Evolutionary conservation across 2,329 filamentous ascomycete species (phyloP).

Genomic region (Podosphaera fusca): DNA sequence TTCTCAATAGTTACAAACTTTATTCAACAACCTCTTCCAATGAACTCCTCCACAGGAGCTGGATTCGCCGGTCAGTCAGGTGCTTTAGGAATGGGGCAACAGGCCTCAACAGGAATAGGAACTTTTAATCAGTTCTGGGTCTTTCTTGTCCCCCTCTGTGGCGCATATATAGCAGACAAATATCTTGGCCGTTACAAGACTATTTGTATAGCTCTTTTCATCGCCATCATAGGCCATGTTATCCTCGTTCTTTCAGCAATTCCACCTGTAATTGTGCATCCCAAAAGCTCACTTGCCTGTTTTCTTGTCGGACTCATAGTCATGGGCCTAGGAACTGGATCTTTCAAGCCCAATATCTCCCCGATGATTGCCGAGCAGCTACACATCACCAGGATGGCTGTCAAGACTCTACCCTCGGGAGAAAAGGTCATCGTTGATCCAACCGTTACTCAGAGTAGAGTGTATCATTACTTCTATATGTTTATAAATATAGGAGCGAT

Average conservation of each 20-base stretch:
- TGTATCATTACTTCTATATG: conserved; percentile 50
- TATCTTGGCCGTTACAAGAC: conserved; percentile 44
- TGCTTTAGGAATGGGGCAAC: conserved; percentile 23
- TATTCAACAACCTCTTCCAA: conserved; percentile 25
- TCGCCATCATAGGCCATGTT: conserved; percentile 39
- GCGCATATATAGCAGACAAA: conserved; percentile 37
- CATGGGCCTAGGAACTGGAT: conserved; percentile 43
- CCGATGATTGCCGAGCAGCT: conserved; percentile 40
- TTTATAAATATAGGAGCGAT: conserved; percentile 43
- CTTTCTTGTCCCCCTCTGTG: conserved; percentile 25
- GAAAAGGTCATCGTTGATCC: conserved; percentile 38
- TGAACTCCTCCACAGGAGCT: conserved; percentile 21
- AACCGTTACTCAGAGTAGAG: conserved; percentile 30
- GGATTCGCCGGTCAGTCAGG: conserved; percentile 19
- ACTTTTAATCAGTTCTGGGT: conserved; percentile 28
- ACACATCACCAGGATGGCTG: conserved; percentile 24
- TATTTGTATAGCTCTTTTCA: conserved; percentile 21
- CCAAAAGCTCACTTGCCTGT: conserved; percentile 29
- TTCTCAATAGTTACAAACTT: conserved; percentile 23
- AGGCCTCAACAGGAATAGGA: conserved; percentile 24
- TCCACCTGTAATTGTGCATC: conserved; percentile 30
- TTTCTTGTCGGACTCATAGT: conserved; percentile 40
- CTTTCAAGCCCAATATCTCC: conserved; percentile 50
- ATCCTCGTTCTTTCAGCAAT: conserved; percentile 40
- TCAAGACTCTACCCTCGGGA: conserved; percentile 26